Conservation (phyloP, 164 flowering plant species). For the Vitis rotundifolia region DNA sequence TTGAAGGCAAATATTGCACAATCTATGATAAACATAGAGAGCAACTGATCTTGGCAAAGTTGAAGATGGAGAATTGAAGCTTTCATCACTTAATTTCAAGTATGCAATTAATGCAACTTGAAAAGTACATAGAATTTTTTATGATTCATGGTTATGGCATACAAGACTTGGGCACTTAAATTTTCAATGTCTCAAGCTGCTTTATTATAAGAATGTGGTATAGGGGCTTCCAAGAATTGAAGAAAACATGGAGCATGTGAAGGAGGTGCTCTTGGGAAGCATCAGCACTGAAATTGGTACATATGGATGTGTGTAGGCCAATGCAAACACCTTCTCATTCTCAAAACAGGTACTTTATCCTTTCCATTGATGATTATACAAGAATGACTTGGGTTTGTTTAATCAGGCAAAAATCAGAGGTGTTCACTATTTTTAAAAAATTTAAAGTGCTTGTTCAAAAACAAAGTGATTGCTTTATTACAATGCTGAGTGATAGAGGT, state of each 20-base stretch:
- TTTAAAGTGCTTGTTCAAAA: neutral
- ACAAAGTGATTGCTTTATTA: neutral
- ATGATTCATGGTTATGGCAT: no score
- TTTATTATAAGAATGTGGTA: neutral
- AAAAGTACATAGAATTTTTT: no score
- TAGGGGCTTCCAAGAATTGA: neutral
- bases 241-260: neutral
- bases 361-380: neutral
- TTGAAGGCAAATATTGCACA: no score
- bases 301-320: neutral
- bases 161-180: no score
- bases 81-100: no score
- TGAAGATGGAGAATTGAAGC: no score
- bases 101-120: no score
- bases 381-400: neutral
- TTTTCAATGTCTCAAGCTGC: no score
- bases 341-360: neutral
- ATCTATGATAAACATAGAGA: no score
- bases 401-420: neutral
- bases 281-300: neutral
- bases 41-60: no score
- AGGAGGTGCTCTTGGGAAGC: neutral
- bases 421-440: neutral
- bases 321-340: neutral
- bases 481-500: neutral